These are phyloP conservation scores for Acrocalymma vagum DNA, from an alignment of 2,329 filamentous ascomycete genomes.

Conservation along the genomic window DNA sequence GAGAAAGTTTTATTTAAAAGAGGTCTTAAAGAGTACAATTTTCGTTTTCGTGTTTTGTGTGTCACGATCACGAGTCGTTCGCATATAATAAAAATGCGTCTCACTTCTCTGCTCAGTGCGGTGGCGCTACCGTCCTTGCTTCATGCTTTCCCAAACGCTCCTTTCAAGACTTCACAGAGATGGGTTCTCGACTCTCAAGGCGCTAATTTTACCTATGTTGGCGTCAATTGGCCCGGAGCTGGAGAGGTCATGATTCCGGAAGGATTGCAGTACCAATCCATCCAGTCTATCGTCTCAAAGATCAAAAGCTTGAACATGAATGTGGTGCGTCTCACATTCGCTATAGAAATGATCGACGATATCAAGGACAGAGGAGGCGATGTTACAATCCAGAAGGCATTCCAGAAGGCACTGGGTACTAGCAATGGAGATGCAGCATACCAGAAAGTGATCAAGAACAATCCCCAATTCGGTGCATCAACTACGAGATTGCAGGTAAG, in stretches of 20 bases:
- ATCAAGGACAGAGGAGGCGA: slow-evolving; percentile 43
- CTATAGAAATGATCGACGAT: slow-evolving; percentile 65
- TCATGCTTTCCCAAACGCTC: slow-evolving; percentile 35
- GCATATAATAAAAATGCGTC: slow-evolving; percentile 24
- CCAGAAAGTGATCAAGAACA: slow-evolving; percentile 62
- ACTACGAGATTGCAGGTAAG: slow-evolving; percentile 58
- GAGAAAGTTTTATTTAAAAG: too few relatives aligned
- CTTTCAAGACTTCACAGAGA: slow-evolving; percentile 43
- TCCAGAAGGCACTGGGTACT: slow-evolving; percentile 37
- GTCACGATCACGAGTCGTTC: too few relatives aligned
- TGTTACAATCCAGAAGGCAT: slow-evolving; percentile 40
- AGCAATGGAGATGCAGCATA: slow-evolving; percentile 62
- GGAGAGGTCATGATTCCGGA: slow-evolving; percentile 67
- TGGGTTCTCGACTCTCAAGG: slow-evolving; percentile 51
- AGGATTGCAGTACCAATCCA: slow-evolving; percentile 64
- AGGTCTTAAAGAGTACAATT: too few relatives aligned
- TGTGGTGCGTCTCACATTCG: slow-evolving; percentile 68
- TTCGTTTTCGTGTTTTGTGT: too few relatives aligned
- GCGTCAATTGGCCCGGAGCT: slow-evolving; percentile 69
- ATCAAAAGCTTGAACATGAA: slow-evolving; percentile 66
- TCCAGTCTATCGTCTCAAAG: slow-evolving; percentile 61
- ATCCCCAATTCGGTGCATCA: slow-evolving; percentile 61
- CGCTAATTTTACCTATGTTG: slow-evolving; percentile 65
- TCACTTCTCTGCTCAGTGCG: slow-evolving; percentile 20
- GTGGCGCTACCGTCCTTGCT: slow-evolving; percentile 27